Conservation (phyloP, 352 stramenopile genomes). For the Globisporangium abappressorium region DNA sequence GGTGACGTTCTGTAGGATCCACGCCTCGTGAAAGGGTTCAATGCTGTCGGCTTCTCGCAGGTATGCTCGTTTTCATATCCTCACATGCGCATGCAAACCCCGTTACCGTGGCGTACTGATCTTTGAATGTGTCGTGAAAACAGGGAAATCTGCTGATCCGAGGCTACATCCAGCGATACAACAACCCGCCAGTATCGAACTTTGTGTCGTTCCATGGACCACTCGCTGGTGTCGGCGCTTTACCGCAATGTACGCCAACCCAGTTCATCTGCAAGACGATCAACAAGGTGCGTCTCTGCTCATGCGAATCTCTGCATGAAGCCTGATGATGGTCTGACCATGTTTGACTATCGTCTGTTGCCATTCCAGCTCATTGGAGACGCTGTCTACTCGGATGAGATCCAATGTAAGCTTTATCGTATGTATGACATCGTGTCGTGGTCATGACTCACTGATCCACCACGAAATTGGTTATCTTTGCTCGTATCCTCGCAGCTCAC, state of each 20-base stretch:
- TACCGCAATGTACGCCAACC: slow-evolving; percentile 87
- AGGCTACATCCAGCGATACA: slow-evolving; percentile 93
- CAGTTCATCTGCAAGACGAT: slow-evolving; percentile 86
- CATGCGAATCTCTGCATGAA: background rate
- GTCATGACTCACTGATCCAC: background rate
- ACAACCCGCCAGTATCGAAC: slow-evolving; percentile 87
- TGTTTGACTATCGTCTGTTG: background rate
- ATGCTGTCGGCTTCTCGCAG: slow-evolving; percentile 92
- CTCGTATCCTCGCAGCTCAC: slow-evolving; percentile 31
- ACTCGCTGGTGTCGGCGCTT: slow-evolving; percentile 84
- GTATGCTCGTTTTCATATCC: slow-evolving; percentile 19
- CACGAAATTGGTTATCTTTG: background rate
- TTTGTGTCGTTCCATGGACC: slow-evolving; percentile 93
- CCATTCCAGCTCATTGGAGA: slow-evolving; percentile 71
- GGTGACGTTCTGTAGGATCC: slow-evolving; percentile 46
- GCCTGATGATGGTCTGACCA: slow-evolving; percentile 9
- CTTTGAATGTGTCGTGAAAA: background rate
- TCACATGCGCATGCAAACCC: background rate
- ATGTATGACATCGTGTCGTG: background rate
- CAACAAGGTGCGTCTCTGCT: slow-evolving; percentile 36
- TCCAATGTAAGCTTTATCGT: slow-evolving; percentile 58
- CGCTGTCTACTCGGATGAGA: slow-evolving; percentile 79
- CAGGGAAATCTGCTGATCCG: slow-evolving; percentile 91
- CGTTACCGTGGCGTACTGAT: background rate
- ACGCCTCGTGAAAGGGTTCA: slow-evolving; percentile 87